Percentiles rank a stretch among this genome's conserved stretches.
These are phyloP conservation scores for Kluyveromyces sp. DNA, from an alignment of 1,139 yeast species.

Conservation along the genomic window DNA sequence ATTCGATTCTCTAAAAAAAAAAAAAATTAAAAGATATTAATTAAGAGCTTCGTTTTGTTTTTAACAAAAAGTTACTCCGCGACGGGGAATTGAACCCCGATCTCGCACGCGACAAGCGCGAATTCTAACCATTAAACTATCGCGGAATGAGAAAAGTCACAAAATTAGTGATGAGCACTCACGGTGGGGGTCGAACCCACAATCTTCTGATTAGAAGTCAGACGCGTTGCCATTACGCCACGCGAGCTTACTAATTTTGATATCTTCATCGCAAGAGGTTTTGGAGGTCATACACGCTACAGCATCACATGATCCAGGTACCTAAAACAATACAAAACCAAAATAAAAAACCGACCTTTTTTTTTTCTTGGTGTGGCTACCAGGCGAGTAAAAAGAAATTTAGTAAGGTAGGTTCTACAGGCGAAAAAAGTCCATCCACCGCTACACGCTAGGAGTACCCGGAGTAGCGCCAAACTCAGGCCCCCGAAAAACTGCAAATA, in stretches of 20 bases:
- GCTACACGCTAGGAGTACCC: too few relatives aligned
- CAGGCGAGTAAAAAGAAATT: too few relatives aligned
- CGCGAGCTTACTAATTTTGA: slow-evolving; percentile 35
- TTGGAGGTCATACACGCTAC: background rate
- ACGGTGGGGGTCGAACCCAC: slow-evolving; percentile 55
- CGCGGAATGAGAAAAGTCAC: background rate
- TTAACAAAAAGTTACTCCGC: slow-evolving; percentile 29
- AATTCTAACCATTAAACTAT: slow-evolving; percentile 30
- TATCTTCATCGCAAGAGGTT: background rate
- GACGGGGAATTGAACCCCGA: slow-evolving; percentile 36
- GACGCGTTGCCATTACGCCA: slow-evolving; percentile 58
- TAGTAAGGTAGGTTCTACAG: too few relatives aligned
- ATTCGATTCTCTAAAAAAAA: too few relatives aligned
- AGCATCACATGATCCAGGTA: background rate
- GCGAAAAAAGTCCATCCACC: too few relatives aligned
- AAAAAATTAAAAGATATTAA: background rate
- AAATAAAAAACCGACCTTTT: too few relatives aligned
- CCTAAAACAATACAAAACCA: background rate
- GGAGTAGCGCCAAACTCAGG: too few relatives aligned
- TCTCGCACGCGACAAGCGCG: slow-evolving; percentile 36
- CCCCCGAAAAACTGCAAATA: too few relatives aligned
- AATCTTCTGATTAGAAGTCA: slow-evolving; percentile 53
- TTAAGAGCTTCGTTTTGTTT: too few relatives aligned
- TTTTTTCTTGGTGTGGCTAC: too few relatives aligned
- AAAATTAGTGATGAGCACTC: slow-evolving; percentile 31